Evolutionary conservation across 331 rosid genomes (phyloP).

Genomic region (Quercus tomentella): DNA sequence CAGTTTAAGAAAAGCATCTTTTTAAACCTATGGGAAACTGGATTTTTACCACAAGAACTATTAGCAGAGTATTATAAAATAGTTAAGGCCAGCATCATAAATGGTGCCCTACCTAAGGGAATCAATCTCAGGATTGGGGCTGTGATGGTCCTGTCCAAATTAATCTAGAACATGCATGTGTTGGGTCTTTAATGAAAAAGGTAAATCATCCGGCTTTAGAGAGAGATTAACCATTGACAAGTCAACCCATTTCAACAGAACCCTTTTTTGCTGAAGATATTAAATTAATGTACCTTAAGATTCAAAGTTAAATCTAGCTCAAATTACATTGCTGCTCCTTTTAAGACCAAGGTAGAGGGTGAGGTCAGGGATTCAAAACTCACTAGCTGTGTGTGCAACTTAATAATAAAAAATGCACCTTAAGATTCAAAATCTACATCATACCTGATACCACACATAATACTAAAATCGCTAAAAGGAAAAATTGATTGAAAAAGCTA

Average conservation of each 20-base stretch:
- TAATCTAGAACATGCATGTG: background rate
- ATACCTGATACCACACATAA: background rate
- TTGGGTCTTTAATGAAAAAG: background rate
- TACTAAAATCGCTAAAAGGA: background rate
- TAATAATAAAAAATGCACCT: background rate
- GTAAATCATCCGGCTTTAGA: too few species aligned
- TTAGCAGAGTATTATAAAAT: background rate
- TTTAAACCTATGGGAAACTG: background rate
- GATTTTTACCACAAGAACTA: background rate
- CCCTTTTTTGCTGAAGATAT: background rate
- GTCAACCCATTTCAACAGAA: background rate
- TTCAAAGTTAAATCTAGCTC: too few species aligned
- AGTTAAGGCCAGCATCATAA: background rate
- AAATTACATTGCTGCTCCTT: too few species aligned
- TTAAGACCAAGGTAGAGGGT: too few species aligned
- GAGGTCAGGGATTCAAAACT: too few species aligned
- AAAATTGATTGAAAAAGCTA: background rate
- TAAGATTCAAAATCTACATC: background rate
- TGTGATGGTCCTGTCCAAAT: too few species aligned
- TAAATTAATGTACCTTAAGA: background rate
- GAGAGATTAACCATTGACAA: background rate
- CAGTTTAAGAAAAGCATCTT: constrained; percentile 1
- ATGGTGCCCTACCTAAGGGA: background rate
- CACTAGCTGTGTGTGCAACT: too few species aligned
- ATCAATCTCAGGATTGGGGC: background rate